A percentile compares a stretch with the other conserved stretches of the same genome.
Conservation (phyloP, 306 rosid species). For the Prunus mira region DNA sequence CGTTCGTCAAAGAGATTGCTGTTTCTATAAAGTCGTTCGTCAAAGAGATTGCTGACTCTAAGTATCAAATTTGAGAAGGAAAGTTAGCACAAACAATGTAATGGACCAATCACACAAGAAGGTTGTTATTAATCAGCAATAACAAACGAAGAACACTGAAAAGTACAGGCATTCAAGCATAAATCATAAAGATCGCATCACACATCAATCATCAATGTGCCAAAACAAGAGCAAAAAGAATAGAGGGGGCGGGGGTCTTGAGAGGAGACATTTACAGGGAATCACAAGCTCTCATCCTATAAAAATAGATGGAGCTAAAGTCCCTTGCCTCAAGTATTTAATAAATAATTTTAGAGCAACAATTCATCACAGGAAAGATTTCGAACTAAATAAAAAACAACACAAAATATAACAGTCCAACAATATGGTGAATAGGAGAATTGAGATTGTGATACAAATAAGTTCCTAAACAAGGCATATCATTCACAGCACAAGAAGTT, state of each 20-base stretch:
- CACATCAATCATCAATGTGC: not conserved
- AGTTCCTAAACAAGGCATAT: not conserved
- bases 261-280: not conserved
- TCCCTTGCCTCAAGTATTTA: not conserved
- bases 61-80: constrained; percentile 16
- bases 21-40: too few relatives aligned
- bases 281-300: not conserved
- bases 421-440: not conserved
- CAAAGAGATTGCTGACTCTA: constrained; percentile 44
- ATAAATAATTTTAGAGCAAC: not conserved
- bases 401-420: not conserved
- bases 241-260: not conserved
- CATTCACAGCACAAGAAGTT: not conserved
- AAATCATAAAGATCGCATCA: not conserved
- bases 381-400: not conserved
- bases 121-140: not conserved
- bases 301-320: not conserved
- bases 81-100: constrained; percentile 29
- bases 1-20: too few relatives aligned
- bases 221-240: not conserved
- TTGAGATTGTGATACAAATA: not conserved
- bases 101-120: constrained; percentile 2
- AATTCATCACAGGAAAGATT: not conserved
- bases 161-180: constrained; percentile 14
- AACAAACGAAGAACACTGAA: constrained; percentile 14